Evolutionary conservation across 352 stramenopile species (phyloP).

Genomic region (Phytophthora hybrid): DNA sequence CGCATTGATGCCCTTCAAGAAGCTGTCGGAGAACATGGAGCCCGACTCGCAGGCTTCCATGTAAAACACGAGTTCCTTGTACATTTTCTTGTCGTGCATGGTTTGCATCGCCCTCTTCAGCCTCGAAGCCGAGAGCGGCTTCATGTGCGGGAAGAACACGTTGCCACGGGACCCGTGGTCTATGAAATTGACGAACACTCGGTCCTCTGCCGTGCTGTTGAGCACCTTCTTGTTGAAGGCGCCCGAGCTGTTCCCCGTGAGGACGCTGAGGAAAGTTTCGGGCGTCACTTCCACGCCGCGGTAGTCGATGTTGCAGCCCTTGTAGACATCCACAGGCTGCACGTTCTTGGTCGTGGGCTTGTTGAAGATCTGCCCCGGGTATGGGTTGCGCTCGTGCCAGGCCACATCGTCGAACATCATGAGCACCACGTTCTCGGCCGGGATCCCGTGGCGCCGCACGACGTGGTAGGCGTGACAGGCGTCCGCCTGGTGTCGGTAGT

Average conservation of each 20-base stretch:
- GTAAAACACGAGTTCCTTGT: conserved; percentile 93
- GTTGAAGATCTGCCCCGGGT: conserved; percentile 92
- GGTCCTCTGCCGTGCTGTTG: conserved; percentile 81
- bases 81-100: conserved; percentile 89
- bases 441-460: conserved; percentile 88
- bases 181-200: conserved; percentile 94
- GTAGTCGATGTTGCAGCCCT: conserved; percentile 84
- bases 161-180: conserved; percentile 91
- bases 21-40: conserved; percentile 88
- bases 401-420: conserved; percentile 96
- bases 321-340: conserved; percentile 86
- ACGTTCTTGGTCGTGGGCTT: conserved; percentile 60
- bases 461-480: conserved; percentile 93
- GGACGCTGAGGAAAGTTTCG: conserved; percentile 88
- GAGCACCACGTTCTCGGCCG: conserved; percentile 89
- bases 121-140: conserved; percentile 74
- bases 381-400: conserved; percentile 80
- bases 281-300: conserved; percentile 82
- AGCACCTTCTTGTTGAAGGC: conserved; percentile 84
- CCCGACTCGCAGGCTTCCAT: conserved; percentile 93
- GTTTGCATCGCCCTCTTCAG: conserved; percentile 73
- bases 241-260: conserved; percentile 76
- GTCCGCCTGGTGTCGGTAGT: conserved; percentile 94
- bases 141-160: conserved; percentile 81
- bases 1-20: conserved; percentile 86